These are phyloP conservation scores for Stereocaulon alpinum DNA, from an alignment of 495 filamentous ascomycete genomes.

Conservation along the genomic window DNA sequence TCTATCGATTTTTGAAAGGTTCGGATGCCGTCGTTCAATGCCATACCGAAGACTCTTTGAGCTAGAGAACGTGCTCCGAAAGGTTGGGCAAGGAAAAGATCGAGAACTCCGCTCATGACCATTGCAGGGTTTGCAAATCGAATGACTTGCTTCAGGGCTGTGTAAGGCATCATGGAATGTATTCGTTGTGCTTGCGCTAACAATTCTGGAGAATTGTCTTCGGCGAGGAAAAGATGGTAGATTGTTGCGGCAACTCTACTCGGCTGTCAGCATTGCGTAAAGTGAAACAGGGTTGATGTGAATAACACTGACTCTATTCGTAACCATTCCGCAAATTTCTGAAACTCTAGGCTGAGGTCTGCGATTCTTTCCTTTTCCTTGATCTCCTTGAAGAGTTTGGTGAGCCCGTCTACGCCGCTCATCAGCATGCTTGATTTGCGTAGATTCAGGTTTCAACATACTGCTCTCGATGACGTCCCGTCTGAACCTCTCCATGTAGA, in stretches of 20 bases:
- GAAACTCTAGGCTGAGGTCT: constrained; percentile 86
- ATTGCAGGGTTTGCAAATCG: constrained; percentile 90
- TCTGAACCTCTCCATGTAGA: constrained; percentile 89
- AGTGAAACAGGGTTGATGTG: background rate
- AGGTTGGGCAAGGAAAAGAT: constrained; percentile 90
- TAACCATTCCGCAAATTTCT: constrained; percentile 97
- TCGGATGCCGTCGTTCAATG: constrained; percentile 79
- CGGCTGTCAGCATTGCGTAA: background rate
- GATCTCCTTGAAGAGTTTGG: constrained; percentile 88
- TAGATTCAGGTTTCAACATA: constrained; percentile 34
- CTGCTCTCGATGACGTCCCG: constrained; percentile 66
- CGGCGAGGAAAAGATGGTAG: constrained; percentile 94
- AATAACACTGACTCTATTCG: constrained; percentile 61
- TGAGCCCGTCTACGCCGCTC: constrained; percentile 57
- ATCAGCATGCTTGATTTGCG: constrained; percentile 17
- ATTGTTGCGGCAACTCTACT: constrained; percentile 77
- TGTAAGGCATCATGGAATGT: constrained; percentile 88
- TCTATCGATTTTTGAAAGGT: constrained; percentile 79
- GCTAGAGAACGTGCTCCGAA: constrained; percentile 82
- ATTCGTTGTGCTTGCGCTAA: constrained; percentile 91
- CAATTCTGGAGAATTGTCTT: constrained; percentile 92
- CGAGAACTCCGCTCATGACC: constrained; percentile 86
- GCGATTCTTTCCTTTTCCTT: constrained; percentile 72
- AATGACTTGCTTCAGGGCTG: constrained; percentile 89
- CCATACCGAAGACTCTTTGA: constrained; percentile 86